phyloP scores from a whole-genome alignment of 495 filamentous ascomycete species.

The Hyaloscypha hepaticicola region DNA sequence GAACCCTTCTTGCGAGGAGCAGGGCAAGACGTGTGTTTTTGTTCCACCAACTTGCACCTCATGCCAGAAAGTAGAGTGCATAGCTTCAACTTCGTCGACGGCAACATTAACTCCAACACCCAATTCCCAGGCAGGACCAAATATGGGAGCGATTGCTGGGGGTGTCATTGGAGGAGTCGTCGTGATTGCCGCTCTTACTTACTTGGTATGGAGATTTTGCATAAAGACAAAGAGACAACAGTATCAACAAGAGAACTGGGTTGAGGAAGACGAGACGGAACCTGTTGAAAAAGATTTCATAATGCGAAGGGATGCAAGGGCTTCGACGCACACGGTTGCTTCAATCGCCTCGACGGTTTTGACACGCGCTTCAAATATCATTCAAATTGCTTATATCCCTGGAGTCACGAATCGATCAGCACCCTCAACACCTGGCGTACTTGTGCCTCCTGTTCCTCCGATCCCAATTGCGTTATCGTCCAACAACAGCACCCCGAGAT shows the following conservation, averaged over 20 bases:
- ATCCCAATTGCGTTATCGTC: slow-evolving; percentile 68
- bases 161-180: slow-evolving; percentile 78
- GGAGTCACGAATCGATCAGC: slow-evolving; percentile 92
- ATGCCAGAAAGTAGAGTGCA: slow-evolving; percentile 62
- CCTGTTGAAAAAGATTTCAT: slow-evolving; percentile 54
- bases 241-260: slow-evolving; percentile 46
- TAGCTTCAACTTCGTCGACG: slow-evolving; percentile 42
- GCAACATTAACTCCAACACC: slow-evolving; percentile 32
- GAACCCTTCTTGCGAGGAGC: slow-evolving; percentile 48
- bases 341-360: slow-evolving; percentile 95
- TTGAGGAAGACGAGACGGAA: slow-evolving; percentile 46
- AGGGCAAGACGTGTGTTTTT: slow-evolving; percentile 54
- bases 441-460: slow-evolving; percentile 89
- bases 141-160: slow-evolving; percentile 79
- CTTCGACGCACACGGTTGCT: slow-evolving; percentile 81
- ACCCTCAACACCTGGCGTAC: slow-evolving; percentile 74
- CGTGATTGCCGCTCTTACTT: slow-evolving; percentile 66
- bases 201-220: slow-evolving; percentile 81
- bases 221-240: slow-evolving; percentile 75
- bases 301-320: slow-evolving; percentile 61
- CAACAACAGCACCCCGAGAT: slow-evolving; percentile 53
- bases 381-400: slow-evolving; percentile 98
- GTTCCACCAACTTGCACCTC: slow-evolving; percentile 51
- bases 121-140: slow-evolving; percentile 46
- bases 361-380: slow-evolving; percentile 95